Evolutionary conservation across 805 yeast genomes (phyloP), one percentile per base, ranked within the genome.

Genomic region (Sugiyamaella floridensis): DNA sequence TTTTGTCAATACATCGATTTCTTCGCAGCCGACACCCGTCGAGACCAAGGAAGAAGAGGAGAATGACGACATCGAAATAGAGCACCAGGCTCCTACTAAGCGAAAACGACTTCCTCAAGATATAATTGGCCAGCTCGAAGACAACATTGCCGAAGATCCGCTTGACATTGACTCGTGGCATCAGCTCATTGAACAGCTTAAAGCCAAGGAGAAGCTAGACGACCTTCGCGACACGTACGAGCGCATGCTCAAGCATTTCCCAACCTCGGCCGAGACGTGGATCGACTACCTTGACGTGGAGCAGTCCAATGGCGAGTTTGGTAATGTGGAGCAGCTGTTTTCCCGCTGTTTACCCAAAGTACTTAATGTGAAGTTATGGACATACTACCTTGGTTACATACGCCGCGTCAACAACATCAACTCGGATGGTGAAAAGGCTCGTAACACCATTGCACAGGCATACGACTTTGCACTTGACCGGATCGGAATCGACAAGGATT

Each of bases 351-450:
- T 90, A 43, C 76, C 82, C 1, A 73, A 75, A 32, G 76, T 83
- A 16, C 80, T 78, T 49, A 81, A 85, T 59, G 82, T 89, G 26
- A 77, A 78, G 20, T 68, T 92, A 22, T 92, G 95, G 84, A 74
- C 81, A 51, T 70, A 78, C n/a, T 92, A 92, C 67, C 77, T 93
- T 28, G 79, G 78, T 45, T 88, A 86, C 65, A 88, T 90, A 28
- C 80, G 90, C 52, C 74, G 88, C 44, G 79, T 77, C 47, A 74
- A 75, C 50, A 76, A 77, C 51, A 82, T 86, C 61, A 78, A 80
- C 59, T 79, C 85, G 50, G 95, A 92, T 20, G 93, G 93, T 37
- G 95, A 85, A 64, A 82, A 78, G 57, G 90, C 93, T 0, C 73
- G 93, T 57, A 77, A 82, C 10, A 77, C 79, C 1, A 86, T 90